A percentile compares a stretch with the other conserved stretches of the same genome.
Evolutionary conservation across 2,329 filamentous ascomycete genomes (phyloP).

Genomic region (Alternaria novae-zelandiae): DNA sequence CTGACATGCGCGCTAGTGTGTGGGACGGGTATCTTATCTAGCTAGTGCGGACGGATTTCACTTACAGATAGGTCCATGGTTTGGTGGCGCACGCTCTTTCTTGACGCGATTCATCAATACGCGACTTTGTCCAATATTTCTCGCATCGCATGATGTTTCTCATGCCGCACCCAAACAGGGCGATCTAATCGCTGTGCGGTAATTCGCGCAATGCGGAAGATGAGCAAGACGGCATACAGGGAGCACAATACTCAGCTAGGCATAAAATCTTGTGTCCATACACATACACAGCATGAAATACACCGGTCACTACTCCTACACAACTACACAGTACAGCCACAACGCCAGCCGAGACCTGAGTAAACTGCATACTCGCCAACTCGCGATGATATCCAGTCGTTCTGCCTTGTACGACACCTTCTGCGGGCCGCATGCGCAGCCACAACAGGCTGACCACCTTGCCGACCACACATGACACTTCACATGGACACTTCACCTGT

Average conservation of each 20-base stretch:
- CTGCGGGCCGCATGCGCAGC: constrained; percentile 18
- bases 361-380: not conserved
- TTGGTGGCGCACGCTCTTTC: not conserved
- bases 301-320: not conserved
- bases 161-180: not conserved
- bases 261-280: not conserved
- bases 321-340: not conserved
- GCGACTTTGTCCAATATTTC: not conserved
- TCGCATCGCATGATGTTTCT: not conserved
- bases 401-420: constrained; percentile 13
- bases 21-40: constrained; percentile 14
- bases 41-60: not conserved
- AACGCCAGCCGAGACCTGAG: not conserved
- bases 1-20: constrained; percentile 11
- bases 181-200: not conserved
- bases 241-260: not conserved
- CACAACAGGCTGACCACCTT: constrained; percentile 4
- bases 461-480: not conserved
- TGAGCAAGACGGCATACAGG: not conserved
- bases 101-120: constrained; percentile 2
- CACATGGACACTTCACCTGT: not conserved
- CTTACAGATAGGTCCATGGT: not conserved
- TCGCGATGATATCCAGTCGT: not conserved
- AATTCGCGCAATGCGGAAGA: not conserved
- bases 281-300: not conserved